phyloP scores from a whole-genome alignment of 257 asterid genomes.

The Gynochthodes officinalis region DNA sequence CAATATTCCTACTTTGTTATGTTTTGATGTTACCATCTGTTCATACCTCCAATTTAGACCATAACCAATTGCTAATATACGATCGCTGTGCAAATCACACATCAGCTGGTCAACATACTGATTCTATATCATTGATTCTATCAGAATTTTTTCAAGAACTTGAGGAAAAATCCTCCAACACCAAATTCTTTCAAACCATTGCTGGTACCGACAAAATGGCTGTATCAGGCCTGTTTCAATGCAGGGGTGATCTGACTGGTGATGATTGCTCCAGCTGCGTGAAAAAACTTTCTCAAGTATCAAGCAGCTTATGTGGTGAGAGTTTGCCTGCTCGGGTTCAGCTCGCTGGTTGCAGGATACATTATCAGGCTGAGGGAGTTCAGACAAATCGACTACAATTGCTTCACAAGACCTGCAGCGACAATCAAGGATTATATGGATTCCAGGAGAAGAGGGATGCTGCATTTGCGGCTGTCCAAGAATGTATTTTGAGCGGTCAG shows the following conservation, averaged over 20 bases:
- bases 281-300: conserved; percentile 29
- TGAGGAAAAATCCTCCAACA: conserved; percentile 31
- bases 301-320: conserved; percentile 32
- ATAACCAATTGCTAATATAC: conserved; percentile 38
- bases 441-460: conserved; percentile 41
- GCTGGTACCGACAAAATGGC: conserved; percentile 35
- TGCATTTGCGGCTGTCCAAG: conserved; percentile 51
- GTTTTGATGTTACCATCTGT: conserved; percentile 22
- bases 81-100: conserved; percentile 45
- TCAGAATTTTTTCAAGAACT: conserved; percentile 46
- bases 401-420: conserved; percentile 51
- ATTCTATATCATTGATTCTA: conserved; percentile 28
- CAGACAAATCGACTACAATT: conserved; percentile 21
- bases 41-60: conserved; percentile 20
- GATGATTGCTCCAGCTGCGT: conserved; percentile 52
- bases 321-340: conserved; percentile 54
- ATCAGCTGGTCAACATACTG: conserved; percentile 17
- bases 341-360: conserved; percentile 58
- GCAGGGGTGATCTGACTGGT: conserved; percentile 40
- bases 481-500: conserved; percentile 33
- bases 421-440: conserved; percentile 11
- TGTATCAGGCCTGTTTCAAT: conserved; percentile 56
- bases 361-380: conserved; percentile 42
- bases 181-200: conserved; percentile 49
- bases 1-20: conserved; percentile 17